These are phyloP conservation scores for Sesbania bispinosa DNA, from an alignment of 306 rosid genomes.

Conservation along the genomic window DNA sequence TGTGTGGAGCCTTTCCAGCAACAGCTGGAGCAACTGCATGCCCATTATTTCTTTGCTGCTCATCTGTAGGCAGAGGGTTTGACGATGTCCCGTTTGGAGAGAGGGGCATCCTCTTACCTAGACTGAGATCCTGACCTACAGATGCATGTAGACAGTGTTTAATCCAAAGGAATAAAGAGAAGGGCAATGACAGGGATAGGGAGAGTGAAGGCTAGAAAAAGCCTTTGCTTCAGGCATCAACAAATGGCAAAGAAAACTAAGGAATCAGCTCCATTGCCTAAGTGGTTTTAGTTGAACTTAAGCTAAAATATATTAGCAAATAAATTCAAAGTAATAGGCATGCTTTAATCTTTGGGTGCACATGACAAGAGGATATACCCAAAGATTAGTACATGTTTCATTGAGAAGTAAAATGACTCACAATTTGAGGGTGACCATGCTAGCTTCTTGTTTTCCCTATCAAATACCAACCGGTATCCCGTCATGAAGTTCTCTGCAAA, in stretches of 20 bases:
- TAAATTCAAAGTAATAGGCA: not conserved
- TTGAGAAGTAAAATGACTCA: slow-evolving; percentile 41
- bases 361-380: not conserved
- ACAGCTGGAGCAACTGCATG: slow-evolving; percentile 81
- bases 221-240: too few species aligned
- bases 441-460: slow-evolving; percentile 71
- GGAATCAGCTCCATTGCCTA: slow-evolving; percentile 10
- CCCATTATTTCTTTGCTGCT: slow-evolving; percentile 71
- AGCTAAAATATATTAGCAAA: not conserved
- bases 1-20: slow-evolving; percentile 80
- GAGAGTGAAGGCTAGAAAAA: not conserved
- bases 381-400: not conserved
- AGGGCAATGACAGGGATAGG: not conserved
- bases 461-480: slow-evolving; percentile 83
- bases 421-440: slow-evolving; percentile 87
- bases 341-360: slow-evolving; percentile 8
- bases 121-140: slow-evolving; percentile 79
- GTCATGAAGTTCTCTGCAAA: slow-evolving; percentile 88
- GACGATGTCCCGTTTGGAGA: slow-evolving; percentile 54
- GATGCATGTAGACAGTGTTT: slow-evolving; percentile 6
- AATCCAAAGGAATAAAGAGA: not conserved
- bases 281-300: not conserved
- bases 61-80: slow-evolving; percentile 71
- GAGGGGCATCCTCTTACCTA: slow-evolving; percentile 51
- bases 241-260: too few species aligned